Base-by-base conservation (phyloP, 495 filamentous ascomycete species). In the Trichoderma parareesei region DNA sequence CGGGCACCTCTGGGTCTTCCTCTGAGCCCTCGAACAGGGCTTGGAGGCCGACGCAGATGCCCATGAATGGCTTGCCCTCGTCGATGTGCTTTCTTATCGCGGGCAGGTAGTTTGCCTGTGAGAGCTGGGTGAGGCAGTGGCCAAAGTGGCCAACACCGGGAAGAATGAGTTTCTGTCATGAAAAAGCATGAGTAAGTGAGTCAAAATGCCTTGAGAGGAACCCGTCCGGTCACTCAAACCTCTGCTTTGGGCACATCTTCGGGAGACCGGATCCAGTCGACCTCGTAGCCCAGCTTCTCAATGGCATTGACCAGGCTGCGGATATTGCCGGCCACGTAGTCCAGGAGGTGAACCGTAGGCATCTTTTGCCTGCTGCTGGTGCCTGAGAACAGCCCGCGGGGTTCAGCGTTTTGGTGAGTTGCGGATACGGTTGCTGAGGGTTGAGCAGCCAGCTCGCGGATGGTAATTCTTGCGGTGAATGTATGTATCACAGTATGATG, bases 111-210 rank as follows among this genome's bases (percentile, higher is more conserved):
- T 90, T 91, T 38, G 91, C 89, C 20, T 82, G 79, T 10, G 87
- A 79, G 62, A 98, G 84, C 70, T 94, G 90, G 38, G 85, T 85
- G 66, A 97, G 84, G 72, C 94, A 98, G 79, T 98, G 91, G 61
- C 95, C 95, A 70, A 97, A 98, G 76, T 98, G 93, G 59, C 94
- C 94, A 61, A 98, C 94, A 68, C 94, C 94, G 3, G 94, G 94
- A 38, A 98, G 84, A 64, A 98, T 97, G 65, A 98, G 79, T 81
- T 86, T 91, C 88, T 92, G 69, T 11, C n/a, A 38, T 14, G 10
- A 27, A 27, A 27, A 27, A 27, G 27, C 27, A 16, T 20, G 62
- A 60, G 5, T 55, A 20, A 35, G 62, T 40, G 64, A 59, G 48
- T 42, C 43, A 13, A 5, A 8, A 14, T n/a, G 35, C 13, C 7